These are phyloP conservation scores for Leishmania braziliensis DNA, from an alignment of 208 protist species.

Conservation along the genomic window DNA sequence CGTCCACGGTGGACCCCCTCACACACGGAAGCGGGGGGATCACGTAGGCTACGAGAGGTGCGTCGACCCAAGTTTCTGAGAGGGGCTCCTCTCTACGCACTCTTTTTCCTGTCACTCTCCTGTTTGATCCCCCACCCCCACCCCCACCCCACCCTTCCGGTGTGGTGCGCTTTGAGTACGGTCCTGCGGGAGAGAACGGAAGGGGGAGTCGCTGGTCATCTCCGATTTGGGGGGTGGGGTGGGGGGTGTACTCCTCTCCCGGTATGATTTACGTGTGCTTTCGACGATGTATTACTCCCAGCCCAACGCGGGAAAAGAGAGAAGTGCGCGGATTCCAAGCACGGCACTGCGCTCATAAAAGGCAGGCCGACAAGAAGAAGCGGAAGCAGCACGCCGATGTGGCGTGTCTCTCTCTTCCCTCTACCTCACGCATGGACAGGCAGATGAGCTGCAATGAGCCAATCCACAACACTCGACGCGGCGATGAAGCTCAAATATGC, in stretches of 20 bases:
- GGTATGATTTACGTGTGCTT: neutral
- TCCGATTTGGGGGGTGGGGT: neutral
- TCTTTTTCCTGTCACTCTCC: neutral
- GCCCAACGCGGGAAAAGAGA: neutral
- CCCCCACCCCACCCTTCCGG: neutral
- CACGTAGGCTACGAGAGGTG: neutral
- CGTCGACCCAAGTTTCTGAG: neutral
- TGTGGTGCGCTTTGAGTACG: neutral
- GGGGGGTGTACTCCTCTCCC: neutral
- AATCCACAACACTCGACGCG: no score
- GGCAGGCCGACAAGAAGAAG: neutral
- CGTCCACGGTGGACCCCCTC: neutral
- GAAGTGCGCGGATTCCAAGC: neutral
- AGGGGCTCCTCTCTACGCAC: neutral
- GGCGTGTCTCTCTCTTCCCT: neutral
- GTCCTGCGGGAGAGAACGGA: neutral
- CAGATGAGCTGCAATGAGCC: neutral
- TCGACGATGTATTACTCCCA: neutral
- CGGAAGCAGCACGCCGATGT: neutral
- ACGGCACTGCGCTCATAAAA: neutral
- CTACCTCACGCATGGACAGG: neutral
- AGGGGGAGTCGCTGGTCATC: neutral
- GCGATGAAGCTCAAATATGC: neutral
- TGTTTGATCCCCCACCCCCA: neutral
- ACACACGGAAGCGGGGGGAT: neutral